Evolutionary conservation across 108 stramenopile species (phyloP), one percentile per base, ranked within the genome.

Genomic region (Craspedostauros australis): DNA sequence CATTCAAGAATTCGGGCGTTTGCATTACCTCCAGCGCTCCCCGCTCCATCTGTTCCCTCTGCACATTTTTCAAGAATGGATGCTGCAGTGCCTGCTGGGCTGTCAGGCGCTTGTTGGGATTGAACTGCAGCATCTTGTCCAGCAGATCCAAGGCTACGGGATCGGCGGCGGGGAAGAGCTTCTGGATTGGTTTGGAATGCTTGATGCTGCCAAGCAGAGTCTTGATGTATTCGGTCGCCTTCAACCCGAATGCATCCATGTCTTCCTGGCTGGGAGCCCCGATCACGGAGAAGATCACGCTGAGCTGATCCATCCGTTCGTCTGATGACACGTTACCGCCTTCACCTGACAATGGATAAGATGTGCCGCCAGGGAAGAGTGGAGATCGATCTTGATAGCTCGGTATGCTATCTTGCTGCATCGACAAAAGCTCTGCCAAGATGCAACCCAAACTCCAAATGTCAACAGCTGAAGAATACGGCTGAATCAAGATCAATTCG

Each of bases 371-470:
- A 12, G 96, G 98, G 72, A 98, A 99, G 11, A 98, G 75, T 30
- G 98, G 94, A 24, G 69, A 75, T 19, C 97, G 68, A 54, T 98
- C 89, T 80, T 93, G 77, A 40, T 88, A 90, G 16, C 70, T 73
- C 22, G 87, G 79, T n/a, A 91, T 86, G 60, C 80, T 93, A 27
- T 73, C 93, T 68, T 92, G 85, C 79, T 97, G 94, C 92, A 94
- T 94, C 43, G 86, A 86, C 33, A 94, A 45, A 20, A 94, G 70
- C 55, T 94, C 92, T 20, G 79, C 92, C 33, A 94, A 68, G 46
- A 94, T 94, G 51, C 92, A 94, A n/a, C 92, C 92, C 21, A 94
- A 33, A 60, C 85, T 93, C 98, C 96, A 97, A 47, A 96, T 85
- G 60, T 99, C 98, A 38, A 99, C 98, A 1, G 95, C 95, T 7